Conservation (phyloP, 208 protist genomes). For the Leishmania gerbilli region DNA sequence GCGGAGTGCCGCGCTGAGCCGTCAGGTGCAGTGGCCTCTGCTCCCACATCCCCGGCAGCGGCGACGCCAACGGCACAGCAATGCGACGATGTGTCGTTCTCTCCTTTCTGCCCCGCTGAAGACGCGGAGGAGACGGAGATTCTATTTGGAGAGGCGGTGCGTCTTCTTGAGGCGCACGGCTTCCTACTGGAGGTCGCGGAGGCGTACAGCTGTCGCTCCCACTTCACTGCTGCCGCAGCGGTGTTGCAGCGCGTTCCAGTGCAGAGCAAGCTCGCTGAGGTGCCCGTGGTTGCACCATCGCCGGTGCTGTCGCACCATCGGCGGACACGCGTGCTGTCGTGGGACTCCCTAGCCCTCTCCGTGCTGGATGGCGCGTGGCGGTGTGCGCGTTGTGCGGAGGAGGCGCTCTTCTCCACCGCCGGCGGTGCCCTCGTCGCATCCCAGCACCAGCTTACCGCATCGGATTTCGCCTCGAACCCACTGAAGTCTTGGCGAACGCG, state of each 20-base stretch:
- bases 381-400: slow-evolving; percentile 9
- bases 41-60: too few species aligned
- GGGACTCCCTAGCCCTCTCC: slow-evolving; percentile 24
- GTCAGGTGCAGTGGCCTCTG: not conserved
- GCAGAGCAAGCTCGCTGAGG: not conserved
- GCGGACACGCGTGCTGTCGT: slow-evolving; percentile 16
- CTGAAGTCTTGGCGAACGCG: slow-evolving; percentile 8
- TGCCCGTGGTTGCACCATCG: slow-evolving; percentile 9
- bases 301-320: not conserved
- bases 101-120: not conserved
- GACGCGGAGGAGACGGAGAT: slow-evolving; percentile 8
- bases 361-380: slow-evolving; percentile 31
- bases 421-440: not conserved
- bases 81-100: not conserved
- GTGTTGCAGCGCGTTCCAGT: slow-evolving; percentile 11
- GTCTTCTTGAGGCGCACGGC: slow-evolving; percentile 19
- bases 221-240: slow-evolving; percentile 18
- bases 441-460: not conserved
- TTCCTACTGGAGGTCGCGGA: slow-evolving; percentile 25
- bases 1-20: too few species aligned
- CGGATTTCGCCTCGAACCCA: not conserved
- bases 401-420: slow-evolving; percentile 16
- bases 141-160: slow-evolving; percentile 18
- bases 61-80: not conserved
- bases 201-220: slow-evolving; percentile 21